phyloP scores from a whole-genome alignment of 2,329 filamentous ascomycete species.

The Colletotrichum coccodes region DNA sequence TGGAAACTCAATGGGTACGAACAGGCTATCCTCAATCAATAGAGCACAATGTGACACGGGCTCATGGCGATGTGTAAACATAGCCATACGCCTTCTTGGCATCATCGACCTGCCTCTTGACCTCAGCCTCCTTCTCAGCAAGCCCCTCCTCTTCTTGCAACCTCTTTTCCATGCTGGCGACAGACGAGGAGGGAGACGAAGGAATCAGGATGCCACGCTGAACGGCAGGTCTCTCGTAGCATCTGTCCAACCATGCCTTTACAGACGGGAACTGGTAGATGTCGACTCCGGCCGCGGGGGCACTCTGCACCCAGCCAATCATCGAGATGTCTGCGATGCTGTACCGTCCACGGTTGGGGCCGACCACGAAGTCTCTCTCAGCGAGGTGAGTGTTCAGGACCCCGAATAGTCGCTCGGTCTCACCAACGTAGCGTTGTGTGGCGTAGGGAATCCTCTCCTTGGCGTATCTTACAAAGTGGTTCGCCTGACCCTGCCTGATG shows the following conservation, averaged over 20 bases:
- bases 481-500: slow-evolving; percentile 77
- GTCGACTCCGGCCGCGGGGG: slow-evolving; percentile 70
- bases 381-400: slow-evolving; percentile 74
- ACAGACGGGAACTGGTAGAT: slow-evolving; percentile 73
- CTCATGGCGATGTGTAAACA: slow-evolving; percentile 44
- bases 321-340: slow-evolving; percentile 79
- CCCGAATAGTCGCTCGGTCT: slow-evolving; percentile 79
- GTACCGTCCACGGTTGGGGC: slow-evolving; percentile 63
- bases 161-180: slow-evolving; percentile 51
- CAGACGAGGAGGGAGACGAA: slow-evolving; percentile 48
- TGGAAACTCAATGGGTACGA: no score
- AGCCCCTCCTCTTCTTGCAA: slow-evolving; percentile 57
- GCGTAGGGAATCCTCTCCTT: slow-evolving; percentile 77
- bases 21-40: no score
- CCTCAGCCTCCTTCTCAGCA: slow-evolving; percentile 53
- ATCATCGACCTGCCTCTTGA: slow-evolving; percentile 40
- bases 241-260: slow-evolving; percentile 73
- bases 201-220: slow-evolving; percentile 74
- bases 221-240: slow-evolving; percentile 67
- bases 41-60: no score
- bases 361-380: slow-evolving; percentile 62
- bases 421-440: slow-evolving; percentile 79
- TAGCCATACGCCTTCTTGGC: slow-evolving; percentile 41
- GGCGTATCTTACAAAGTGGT: slow-evolving; percentile 77
- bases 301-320: slow-evolving; percentile 71